These are phyloP conservation scores for Jamesozyma jinghongensis DNA, from an alignment of 805 yeast genomes.

Conservation along the genomic window DNA sequence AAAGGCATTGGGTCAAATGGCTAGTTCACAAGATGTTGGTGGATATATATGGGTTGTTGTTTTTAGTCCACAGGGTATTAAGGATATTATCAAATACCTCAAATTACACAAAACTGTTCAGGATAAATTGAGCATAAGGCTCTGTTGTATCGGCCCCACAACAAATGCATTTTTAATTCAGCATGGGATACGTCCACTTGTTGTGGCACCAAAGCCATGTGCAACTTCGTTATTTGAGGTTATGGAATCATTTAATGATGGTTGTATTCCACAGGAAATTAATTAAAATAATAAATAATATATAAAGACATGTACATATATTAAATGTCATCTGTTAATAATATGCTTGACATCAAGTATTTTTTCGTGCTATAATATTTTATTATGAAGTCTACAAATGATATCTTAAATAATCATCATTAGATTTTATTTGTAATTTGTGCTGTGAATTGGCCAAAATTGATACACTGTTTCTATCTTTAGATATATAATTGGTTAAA, in stretches of 20 bases:
- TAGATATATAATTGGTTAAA: no score
- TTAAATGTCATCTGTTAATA: no score
- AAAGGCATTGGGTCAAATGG: constrained; percentile 1
- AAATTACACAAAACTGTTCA: constrained; percentile 14
- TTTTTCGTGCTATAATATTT: no score
- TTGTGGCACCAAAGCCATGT: constrained; percentile 66
- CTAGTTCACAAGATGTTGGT: constrained; percentile 21
- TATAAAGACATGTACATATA: no score
- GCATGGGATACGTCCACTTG: constrained; percentile 47
- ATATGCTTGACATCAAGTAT: no score
- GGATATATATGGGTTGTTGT: constrained; percentile 53
- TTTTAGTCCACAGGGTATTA: constrained; percentile 87
- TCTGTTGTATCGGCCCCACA: constrained; percentile 92
- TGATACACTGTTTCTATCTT: no score
- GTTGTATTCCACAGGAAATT: not conserved
- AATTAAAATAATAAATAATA: no score
- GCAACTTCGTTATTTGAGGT: constrained; percentile 47
- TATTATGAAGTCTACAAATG: no score
- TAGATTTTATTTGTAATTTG: no score
- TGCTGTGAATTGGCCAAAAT: no score
- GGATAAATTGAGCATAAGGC: constrained; percentile 17
- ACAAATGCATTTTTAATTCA: constrained; percentile 54
- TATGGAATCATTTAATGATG: constrained; percentile 7
- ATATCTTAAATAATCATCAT: no score
- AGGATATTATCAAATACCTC: constrained; percentile 45